These are phyloP conservation scores for Podospora tetraspora DNA, from an alignment of 495 filamentous ascomycete species.

Conservation along the genomic window DNA sequence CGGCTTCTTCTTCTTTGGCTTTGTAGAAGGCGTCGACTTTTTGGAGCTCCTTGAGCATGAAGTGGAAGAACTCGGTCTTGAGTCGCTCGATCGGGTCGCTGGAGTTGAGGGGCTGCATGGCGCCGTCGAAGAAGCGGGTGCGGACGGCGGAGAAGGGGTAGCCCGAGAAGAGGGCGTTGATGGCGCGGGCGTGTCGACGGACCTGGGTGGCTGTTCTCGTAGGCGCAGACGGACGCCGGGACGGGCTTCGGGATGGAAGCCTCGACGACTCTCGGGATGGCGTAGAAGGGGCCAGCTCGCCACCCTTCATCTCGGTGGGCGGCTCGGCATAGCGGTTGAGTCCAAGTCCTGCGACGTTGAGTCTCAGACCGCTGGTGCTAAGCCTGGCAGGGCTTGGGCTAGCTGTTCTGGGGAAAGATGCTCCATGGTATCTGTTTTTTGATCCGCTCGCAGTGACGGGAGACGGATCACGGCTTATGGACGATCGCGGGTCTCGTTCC, in stretches of 20 bases:
- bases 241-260: not conserved
- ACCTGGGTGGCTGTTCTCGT: not conserved
- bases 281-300: not conserved
- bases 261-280: not conserved
- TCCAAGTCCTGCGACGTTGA: not conserved
- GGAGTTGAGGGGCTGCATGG: not conserved
- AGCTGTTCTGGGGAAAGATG: not conserved
- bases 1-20: constrained; percentile 1
- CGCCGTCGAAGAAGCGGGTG: constrained; percentile 4
- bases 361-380: not conserved
- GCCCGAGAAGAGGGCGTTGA: not conserved
- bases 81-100: constrained; percentile 3
- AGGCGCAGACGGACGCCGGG: not conserved
- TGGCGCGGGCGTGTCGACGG: not conserved
- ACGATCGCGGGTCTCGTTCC: not conserved
- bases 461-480: not conserved
- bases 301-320: not conserved
- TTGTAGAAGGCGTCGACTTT: constrained; percentile 9
- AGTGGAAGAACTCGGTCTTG: constrained; percentile 9
- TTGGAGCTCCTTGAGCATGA: constrained; percentile 2
- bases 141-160: constrained; percentile 3
- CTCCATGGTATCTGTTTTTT: not conserved
- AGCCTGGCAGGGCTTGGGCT: not conserved
- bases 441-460: not conserved
- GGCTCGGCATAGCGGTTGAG: not conserved